Percentiles rank a stretch among this genome's conserved stretches.
These are phyloP conservation scores for Xerocomus nothofagi DNA, from an alignment of 1,284 basidiomycete species.

Conservation along the genomic window DNA sequence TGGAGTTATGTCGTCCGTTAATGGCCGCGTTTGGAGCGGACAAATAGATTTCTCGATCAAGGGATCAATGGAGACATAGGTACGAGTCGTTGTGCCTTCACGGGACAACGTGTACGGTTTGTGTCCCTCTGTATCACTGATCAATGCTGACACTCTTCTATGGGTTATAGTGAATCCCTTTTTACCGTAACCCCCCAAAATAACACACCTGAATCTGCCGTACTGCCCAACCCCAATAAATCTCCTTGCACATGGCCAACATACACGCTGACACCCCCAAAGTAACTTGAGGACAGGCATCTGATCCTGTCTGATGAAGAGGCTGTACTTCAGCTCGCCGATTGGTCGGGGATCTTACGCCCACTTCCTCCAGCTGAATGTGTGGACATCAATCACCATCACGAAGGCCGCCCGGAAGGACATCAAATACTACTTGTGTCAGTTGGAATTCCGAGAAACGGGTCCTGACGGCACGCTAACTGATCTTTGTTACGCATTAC, in stretches of 20 bases:
- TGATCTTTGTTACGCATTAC: conserved; percentile 64
- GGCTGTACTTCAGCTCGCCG: conserved; percentile 47
- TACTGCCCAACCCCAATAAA: conserved; percentile 20
- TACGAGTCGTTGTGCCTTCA: conserved; percentile 54
- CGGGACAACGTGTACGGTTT: conserved; percentile 55
- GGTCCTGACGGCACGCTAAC: conserved; percentile 52
- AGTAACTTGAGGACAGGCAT: background rate
- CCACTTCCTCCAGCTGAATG: conserved; percentile 60
- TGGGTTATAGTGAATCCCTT: conserved; percentile 61
- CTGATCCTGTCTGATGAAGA: background rate
- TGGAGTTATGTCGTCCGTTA: conserved; percentile 44
- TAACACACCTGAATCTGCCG: conserved; percentile 7
- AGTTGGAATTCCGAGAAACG: conserved; percentile 50
- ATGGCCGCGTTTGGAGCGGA: conserved; percentile 43
- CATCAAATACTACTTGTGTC: conserved; percentile 51
- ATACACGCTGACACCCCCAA: conserved; percentile 48
- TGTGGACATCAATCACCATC: conserved; percentile 60
- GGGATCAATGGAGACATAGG: conserved; percentile 29
- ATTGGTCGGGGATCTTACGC: conserved; percentile 72
- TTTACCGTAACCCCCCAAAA: conserved; percentile 41
- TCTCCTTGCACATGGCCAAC: conserved; percentile 65
- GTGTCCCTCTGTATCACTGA: conserved; percentile 6
- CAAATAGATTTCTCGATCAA: conserved; percentile 55
- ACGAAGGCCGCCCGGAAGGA: conserved; percentile 40
- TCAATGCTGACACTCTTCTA: background rate